Percentiles rank a stretch among this genome's conserved stretches.
Evolutionary conservation across 2,329 filamentous ascomycete genomes (phyloP).

Genomic region (Zelopaecilomyces penicillatus): DNA sequence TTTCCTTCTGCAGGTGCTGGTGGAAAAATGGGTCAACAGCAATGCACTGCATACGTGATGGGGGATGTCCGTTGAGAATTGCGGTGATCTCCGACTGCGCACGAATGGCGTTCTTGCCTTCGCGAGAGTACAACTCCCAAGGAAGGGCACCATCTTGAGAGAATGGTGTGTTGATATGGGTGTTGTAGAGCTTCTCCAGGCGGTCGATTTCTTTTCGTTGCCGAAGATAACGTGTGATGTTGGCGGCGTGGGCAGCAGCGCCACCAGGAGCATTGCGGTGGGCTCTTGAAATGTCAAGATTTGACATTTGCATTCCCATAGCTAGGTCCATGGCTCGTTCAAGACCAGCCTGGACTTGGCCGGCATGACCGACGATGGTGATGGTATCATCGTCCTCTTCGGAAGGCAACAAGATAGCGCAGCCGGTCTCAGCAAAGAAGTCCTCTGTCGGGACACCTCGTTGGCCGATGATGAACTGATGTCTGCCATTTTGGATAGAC

Average conservation of each 20-base stretch:
- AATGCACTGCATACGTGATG: conserved; percentile 58
- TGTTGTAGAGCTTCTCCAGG: conserved; percentile 69
- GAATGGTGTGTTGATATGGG: conserved; percentile 78
- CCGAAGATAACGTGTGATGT: conserved; percentile 80
- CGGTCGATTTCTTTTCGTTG: conserved; percentile 74
- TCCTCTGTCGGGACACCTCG: conserved; percentile 71
- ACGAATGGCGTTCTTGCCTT: conserved; percentile 73
- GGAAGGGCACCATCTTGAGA: conserved; percentile 60
- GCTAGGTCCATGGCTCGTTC: conserved; percentile 85
- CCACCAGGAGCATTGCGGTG: conserved; percentile 66
- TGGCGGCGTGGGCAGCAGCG: conserved; percentile 69
- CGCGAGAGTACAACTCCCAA: conserved; percentile 83
- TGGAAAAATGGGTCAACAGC: conserved; percentile 74
- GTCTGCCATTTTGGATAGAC: conserved; percentile 74
- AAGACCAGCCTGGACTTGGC: conserved; percentile 64
- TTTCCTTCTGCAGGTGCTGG: conserved; percentile 57
- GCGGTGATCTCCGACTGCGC: conserved; percentile 67
- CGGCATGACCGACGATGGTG: conserved; percentile 72
- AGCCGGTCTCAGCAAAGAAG: conserved; percentile 86
- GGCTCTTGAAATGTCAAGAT: conserved; percentile 72
- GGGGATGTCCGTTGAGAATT: conserved; percentile 66
- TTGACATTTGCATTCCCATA: conserved; percentile 75
- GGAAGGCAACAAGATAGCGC: conserved; percentile 72
- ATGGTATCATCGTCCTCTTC: conserved; percentile 75
- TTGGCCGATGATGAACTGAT: conserved; percentile 91